Evolutionary conservation across 2,329 filamentous ascomycete genomes (phyloP).

Genomic region (Penicillium sp.): DNA sequence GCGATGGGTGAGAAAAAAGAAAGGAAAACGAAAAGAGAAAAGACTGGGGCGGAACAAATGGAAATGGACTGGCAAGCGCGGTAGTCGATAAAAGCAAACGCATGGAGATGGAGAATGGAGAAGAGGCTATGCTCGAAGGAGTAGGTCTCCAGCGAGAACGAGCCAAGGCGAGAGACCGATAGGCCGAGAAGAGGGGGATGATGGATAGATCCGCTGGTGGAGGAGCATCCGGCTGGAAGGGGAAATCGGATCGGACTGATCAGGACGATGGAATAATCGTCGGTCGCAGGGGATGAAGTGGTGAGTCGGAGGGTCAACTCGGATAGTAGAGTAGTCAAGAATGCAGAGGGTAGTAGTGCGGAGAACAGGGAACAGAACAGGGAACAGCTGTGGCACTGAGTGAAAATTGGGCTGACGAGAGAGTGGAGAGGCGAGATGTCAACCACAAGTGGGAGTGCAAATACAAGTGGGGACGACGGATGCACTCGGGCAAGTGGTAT

Average conservation of each 20-base stretch:
- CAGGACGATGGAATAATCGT: constrained; percentile 30
- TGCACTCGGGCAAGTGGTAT: no score
- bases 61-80: constrained; percentile 22
- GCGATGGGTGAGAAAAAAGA: constrained; percentile 14
- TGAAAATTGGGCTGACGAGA: background rate
- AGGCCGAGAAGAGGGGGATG: background rate
- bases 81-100: constrained; percentile 19
- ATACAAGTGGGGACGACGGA: no score
- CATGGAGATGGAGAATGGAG: background rate
- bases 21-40: background rate
- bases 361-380: no score
- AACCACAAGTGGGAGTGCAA: background rate
- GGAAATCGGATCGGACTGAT: constrained; percentile 12
- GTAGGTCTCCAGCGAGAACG: constrained; percentile 13
- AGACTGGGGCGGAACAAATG: no score
- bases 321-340: no score
- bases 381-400: no score
- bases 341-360: no score
- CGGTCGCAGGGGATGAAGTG: constrained; percentile 27
- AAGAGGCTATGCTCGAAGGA: constrained; percentile 18
- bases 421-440: constrained; percentile 16
- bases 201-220: constrained; percentile 24
- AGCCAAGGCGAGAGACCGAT: constrained; percentile 2
- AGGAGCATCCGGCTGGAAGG: constrained; percentile 18
- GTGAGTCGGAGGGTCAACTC: constrained; percentile 18